Evolutionary conservation across 2,329 filamentous ascomycete species (phyloP).

Genomic region (Zymoseptoria passerinii): DNA sequence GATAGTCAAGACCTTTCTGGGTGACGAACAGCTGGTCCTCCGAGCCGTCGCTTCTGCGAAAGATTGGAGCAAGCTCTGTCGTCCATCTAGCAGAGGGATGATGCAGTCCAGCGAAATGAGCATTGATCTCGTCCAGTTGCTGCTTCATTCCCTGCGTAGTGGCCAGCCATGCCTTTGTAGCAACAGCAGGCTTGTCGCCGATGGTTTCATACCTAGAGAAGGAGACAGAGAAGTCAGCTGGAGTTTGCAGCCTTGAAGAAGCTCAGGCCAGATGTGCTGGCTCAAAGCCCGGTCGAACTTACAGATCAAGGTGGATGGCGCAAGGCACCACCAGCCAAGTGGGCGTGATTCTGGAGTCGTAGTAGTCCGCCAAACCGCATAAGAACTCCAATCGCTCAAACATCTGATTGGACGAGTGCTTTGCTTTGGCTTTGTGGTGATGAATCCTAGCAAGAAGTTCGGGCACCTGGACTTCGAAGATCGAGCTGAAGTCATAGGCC

Average conservation of each 20-base stretch:
- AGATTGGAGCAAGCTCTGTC: background rate
- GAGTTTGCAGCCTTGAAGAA: background rate
- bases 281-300: background rate
- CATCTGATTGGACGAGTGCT: background rate
- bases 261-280: background rate
- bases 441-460: background rate
- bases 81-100: background rate
- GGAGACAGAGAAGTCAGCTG: background rate
- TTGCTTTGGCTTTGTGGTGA: background rate
- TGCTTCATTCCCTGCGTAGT: background rate
- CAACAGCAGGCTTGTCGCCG: background rate
- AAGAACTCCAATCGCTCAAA: background rate
- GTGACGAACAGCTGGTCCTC: background rate
- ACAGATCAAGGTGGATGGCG: background rate
- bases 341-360: background rate
- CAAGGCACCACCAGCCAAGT: background rate
- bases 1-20: background rate
- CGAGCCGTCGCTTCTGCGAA: background rate
- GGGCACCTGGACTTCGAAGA: background rate
- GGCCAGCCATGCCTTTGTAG: background rate
- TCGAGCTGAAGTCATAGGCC: background rate
- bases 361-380: background rate
- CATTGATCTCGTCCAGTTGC: background rate
- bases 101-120: background rate
- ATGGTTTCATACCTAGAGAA: background rate